Conservation (phyloP, 352 stramenopile genomes). For the Pythium rhizo-oryzae region DNA sequence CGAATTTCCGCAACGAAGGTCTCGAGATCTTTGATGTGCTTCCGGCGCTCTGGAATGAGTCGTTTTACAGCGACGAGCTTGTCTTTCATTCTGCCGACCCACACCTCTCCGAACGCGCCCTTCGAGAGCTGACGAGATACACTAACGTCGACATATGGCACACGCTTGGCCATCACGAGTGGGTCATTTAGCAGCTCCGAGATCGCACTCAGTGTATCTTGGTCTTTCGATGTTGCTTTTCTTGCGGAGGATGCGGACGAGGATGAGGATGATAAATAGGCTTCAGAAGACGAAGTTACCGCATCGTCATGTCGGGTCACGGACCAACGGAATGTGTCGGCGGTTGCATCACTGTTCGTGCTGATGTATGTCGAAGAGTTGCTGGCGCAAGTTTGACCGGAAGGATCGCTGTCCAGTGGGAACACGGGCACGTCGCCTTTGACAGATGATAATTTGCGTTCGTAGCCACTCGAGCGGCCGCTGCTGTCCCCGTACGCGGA, state of each 20-base stretch:
- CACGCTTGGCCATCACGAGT: conserved; percentile 32
- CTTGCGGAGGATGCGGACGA: conserved; percentile 3
- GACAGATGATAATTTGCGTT: background rate
- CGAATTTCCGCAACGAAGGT: conserved; percentile 39
- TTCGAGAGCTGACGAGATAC: conserved; percentile 39
- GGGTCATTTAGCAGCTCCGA: conserved; percentile 34
- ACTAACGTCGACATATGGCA: conserved; percentile 42
- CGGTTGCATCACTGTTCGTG: background rate
- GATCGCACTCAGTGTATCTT: conserved; percentile 18
- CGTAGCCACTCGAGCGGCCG: background rate
- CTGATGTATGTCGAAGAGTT: conserved; percentile 19
- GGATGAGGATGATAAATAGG: background rate
- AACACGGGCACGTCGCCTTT: background rate
- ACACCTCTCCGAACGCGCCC: conserved; percentile 58
- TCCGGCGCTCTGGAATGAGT: conserved; percentile 32
- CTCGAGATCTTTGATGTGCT: conserved; percentile 3
- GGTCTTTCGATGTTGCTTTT: background rate
- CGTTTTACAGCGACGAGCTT: conserved; percentile 50
- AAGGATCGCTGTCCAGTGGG: background rate
- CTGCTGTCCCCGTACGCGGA: conserved; percentile 5
- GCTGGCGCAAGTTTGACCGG: background rate
- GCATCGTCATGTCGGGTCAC: background rate
- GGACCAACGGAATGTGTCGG: conserved; percentile 1
- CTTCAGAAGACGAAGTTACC: background rate
- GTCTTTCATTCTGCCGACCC: conserved; percentile 38